phyloP scores from a whole-genome alignment of 140 eudicot species.

The Flaveria floridana region DNA sequence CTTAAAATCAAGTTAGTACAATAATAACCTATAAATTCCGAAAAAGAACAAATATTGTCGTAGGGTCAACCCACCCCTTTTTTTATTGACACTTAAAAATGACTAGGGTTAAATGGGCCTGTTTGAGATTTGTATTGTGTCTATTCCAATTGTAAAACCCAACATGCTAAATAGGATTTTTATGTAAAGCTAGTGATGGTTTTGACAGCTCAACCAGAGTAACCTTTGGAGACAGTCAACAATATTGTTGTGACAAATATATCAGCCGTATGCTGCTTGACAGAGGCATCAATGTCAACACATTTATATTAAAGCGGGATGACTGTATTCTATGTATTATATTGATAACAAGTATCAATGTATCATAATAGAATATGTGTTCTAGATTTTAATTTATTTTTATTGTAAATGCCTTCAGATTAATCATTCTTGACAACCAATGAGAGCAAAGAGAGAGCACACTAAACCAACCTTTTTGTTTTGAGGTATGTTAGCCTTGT shows the following conservation, averaged over 20 bases:
- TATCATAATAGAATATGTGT: neutral
- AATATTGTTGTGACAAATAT: conserved; percentile 15
- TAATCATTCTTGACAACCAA: neutral
- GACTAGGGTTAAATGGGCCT: too few species aligned
- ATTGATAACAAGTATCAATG: too few species aligned
- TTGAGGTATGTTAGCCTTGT: conserved; percentile 75
- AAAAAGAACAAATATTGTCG: too few species aligned
- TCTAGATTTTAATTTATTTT: neutral
- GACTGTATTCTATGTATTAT: too few species aligned
- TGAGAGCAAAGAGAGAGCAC: neutral
- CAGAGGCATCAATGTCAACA: too few species aligned
- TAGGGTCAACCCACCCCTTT: too few species aligned
- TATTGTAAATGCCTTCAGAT: neutral
- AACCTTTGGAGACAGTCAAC: conserved; percentile 47
- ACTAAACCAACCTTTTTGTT: conserved; percentile 46
- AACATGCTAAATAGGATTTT: conserved; percentile 56
- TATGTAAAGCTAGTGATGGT: conserved; percentile 57
- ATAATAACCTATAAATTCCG: too few species aligned
- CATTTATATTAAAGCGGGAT: too few species aligned
- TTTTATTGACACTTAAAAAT: too few species aligned
- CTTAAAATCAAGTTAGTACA: too few species aligned
- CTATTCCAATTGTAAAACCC: conserved; percentile 53
- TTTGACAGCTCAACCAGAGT: conserved; percentile 74
- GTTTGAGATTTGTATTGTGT: conserved; percentile 27
- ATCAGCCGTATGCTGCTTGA: too few species aligned